Base-by-base conservation (phyloP, 768 basidiomycete genomes). In the Collybia sp. region DNA sequence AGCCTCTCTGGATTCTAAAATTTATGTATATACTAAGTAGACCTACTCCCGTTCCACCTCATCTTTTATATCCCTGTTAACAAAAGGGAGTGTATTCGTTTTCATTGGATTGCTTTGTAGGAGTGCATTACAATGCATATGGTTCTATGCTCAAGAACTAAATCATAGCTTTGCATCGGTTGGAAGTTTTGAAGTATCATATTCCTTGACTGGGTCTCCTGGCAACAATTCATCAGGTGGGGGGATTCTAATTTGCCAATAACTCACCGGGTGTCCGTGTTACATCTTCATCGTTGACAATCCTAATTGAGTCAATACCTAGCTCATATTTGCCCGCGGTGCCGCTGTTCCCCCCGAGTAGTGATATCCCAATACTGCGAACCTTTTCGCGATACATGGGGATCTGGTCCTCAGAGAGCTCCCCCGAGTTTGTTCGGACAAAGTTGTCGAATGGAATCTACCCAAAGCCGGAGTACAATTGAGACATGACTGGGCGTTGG, bases 371-470 rank as follows among this genome's bases (percentile, higher is more conserved):
- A 13, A 97, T 72, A 5, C 88, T 88, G 41, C 85, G 76, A 12
- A 98, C 67, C 38, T 77, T 79, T 42, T 88, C 82, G 12, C 79
- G 75, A 58, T 80, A 75, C 85, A 97, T 93, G 36, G 65, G 64
- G 18, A 93, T 80, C 53, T 90, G 85, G 30, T 77, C 72, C 42
- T 80, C 73, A 2, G 85, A 77, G 45, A 88, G 61, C 58, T 88
- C 79, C 0, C 88, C 88, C 1, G 76, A 71, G 47, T 88, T 88
- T 12, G 88, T 89, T 40, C 83, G 70, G 37, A 87, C 77, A 52
- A 91, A 91, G 47, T 73, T 79, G 34, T 73, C 64, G 57, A 97
- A 84, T 0, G 94, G 93, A 44, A 98, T 82, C 88, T 95, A 61
- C 18, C 45, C 16, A 9, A 37, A 20, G 33, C 38, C 15, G 18